A percentile compares a stretch with the other conserved stretches of the same genome.
Conservation (phyloP, 164 flowering plant genomes). For the Buxus sempervirens region DNA sequence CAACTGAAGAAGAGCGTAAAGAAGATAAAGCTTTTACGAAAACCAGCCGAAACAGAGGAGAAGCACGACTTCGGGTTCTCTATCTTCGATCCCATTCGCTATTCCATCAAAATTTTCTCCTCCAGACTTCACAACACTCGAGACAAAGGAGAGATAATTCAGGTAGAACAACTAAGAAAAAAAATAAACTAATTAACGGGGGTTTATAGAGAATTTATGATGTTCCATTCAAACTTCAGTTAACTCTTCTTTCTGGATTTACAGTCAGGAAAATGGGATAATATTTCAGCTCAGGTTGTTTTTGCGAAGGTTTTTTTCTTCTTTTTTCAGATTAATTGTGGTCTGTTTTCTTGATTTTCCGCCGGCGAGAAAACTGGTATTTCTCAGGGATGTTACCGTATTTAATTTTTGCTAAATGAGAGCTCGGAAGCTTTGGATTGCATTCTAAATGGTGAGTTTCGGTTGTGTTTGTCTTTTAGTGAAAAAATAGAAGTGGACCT, state of each 20-base stretch:
- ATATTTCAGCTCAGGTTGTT: neutral
- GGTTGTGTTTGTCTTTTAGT: too few relatives aligned
- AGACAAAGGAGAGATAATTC: constrained; percentile 27
- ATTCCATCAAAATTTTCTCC: constrained; percentile 15
- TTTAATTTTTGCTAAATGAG: too few relatives aligned
- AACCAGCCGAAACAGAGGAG: constrained; percentile 20
- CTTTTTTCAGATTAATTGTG: too few relatives aligned
- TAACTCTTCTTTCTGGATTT: too few relatives aligned
- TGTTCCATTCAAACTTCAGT: too few relatives aligned
- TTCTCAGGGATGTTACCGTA: neutral
- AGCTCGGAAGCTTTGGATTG: too few relatives aligned
- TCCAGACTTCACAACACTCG: constrained; percentile 1
- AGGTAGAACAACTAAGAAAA: constrained; percentile 24
- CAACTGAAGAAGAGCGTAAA: constrained; percentile 81
- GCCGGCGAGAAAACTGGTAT: neutral
- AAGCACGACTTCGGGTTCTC: constrained; percentile 41
- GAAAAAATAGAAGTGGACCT: too few relatives aligned
- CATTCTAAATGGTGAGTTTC: too few relatives aligned
- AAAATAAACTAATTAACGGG: too few relatives aligned
- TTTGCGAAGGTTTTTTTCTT: too few relatives aligned
- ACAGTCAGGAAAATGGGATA: too few relatives aligned
- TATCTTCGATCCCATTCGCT: constrained; percentile 56
- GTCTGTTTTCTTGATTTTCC: neutral
- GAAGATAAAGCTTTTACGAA: constrained; percentile 56
- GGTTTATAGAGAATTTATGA: neutral